A percentile compares a stretch with the other conserved stretches of the same genome.
Evolutionary conservation across 306 rosid genomes (phyloP).

Genomic region (Echinosophora koreensis): DNA sequence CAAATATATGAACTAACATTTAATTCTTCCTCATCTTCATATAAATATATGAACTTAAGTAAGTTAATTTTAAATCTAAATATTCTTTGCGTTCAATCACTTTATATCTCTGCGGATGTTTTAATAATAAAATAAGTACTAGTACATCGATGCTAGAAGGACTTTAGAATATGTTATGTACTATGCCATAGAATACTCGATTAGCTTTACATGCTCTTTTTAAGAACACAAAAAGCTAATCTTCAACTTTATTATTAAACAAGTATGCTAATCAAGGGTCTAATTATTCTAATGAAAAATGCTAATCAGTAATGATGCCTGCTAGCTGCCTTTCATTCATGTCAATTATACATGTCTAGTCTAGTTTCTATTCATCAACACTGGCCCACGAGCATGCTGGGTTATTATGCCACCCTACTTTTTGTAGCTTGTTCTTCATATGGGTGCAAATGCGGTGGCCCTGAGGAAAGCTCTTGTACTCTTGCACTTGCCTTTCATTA

Average conservation of each 20-base stretch:
- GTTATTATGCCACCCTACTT: conserved; percentile 56
- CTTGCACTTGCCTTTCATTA: conserved; percentile 47
- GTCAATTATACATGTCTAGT: conserved; percentile 69
- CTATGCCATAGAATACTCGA: conserved; percentile 42
- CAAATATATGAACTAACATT: neutral
- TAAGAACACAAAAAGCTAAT: conserved; percentile 47
- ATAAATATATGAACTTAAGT: too few species aligned
- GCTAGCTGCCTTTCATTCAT: conserved; percentile 54
- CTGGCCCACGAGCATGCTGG: conserved; percentile 69
- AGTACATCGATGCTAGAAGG: conserved; percentile 43
- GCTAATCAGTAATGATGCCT: conserved; percentile 52
- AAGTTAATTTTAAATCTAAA: neutral
- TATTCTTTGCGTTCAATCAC: conserved; percentile 12
- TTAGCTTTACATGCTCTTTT: conserved; percentile 56
- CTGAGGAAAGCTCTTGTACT: conserved; percentile 59
- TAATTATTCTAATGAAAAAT: conserved; percentile 57
- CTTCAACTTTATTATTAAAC: conserved; percentile 51
- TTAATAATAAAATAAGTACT: conserved; percentile 27
- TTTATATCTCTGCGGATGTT: conserved; percentile 7
- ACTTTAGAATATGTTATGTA: conserved; percentile 6
- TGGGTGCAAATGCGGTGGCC: conserved; percentile 64
- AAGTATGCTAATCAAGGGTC: conserved; percentile 48
- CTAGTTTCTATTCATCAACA: conserved; percentile 61
- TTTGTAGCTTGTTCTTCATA: conserved; percentile 56
- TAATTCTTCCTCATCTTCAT: conserved; percentile 2